A percentile compares a stretch with the other conserved stretches of the same genome.
Conservation (phyloP, 1,284 basidiomycete species). For the Coniferiporia weirii region DNA sequence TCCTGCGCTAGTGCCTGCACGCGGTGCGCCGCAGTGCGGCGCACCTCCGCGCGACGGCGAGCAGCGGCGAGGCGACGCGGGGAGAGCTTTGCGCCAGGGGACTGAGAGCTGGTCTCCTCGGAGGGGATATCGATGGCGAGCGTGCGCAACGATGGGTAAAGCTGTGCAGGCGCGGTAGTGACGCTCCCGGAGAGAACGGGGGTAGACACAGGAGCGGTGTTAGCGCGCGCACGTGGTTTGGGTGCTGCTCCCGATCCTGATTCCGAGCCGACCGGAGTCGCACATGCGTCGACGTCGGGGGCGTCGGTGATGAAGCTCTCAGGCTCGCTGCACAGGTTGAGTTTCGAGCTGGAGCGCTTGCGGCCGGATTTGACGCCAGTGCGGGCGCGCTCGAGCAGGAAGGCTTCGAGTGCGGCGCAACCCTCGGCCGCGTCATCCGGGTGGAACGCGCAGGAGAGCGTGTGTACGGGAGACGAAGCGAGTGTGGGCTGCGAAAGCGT, state of each 20-base stretch:
- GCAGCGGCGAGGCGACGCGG: constrained; percentile 13
- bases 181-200: neutral
- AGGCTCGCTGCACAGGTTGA: constrained; percentile 4
- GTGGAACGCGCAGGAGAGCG: constrained; percentile 51
- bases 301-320: neutral
- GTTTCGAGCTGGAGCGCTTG: constrained; percentile 7
- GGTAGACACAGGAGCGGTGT: too few species aligned
- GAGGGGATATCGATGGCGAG: constrained; percentile 15
- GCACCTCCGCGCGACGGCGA: constrained; percentile 7
- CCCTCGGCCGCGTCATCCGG: constrained; percentile 56
- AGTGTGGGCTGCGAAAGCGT: constrained; percentile 46
- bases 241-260: too few species aligned
- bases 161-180: neutral
- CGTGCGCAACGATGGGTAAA: constrained; percentile 13
- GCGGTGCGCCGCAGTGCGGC: constrained; percentile 6
- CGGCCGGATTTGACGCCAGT: constrained; percentile 24
- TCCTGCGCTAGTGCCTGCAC: constrained; percentile 2
- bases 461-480: constrained; percentile 56
- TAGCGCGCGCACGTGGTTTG: too few species aligned
- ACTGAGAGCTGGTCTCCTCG: neutral
- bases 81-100: constrained; percentile 5
- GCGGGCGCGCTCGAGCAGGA: constrained; percentile 45
- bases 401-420: constrained; percentile 49
- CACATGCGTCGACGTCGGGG: neutral
- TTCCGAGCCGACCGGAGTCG: neutral